Evolutionary conservation across 2,329 filamentous ascomycete species (phyloP).

Genomic region (Aspergillus felis): DNA sequence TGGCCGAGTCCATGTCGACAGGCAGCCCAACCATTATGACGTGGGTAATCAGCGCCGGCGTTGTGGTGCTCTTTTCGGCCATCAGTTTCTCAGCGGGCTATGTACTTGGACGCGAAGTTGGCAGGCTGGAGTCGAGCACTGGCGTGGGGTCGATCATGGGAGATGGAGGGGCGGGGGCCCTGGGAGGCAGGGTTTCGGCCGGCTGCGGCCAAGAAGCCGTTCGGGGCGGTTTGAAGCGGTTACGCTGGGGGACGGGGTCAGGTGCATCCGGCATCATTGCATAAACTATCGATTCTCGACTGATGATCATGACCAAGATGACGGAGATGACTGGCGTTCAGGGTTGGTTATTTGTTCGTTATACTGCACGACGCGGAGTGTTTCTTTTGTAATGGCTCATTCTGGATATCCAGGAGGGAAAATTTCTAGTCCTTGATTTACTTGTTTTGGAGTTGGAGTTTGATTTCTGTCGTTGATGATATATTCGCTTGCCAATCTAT

Average conservation of each 20-base stretch:
- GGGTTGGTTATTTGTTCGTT: not conserved
- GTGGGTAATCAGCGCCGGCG: constrained; percentile 63
- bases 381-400: not conserved
- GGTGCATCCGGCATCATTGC: constrained; percentile 36
- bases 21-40: constrained; percentile 60
- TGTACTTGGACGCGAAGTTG: constrained; percentile 57
- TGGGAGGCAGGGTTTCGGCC: constrained; percentile 30
- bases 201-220: constrained; percentile 45
- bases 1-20: constrained; percentile 28
- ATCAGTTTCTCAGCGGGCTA: constrained; percentile 64
- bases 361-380: not conserved
- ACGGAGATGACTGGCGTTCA: not conserved
- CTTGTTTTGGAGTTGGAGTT: not conserved
- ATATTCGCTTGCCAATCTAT: not conserved
- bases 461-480: not conserved
- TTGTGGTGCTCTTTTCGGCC: constrained; percentile 61
- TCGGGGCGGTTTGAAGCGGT: constrained; percentile 39
- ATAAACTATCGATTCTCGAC: constrained; percentile 13
- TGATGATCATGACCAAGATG: not conserved
- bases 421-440: not conserved
- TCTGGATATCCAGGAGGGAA: not conserved
- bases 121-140: constrained; percentile 46
- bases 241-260: constrained; percentile 41
- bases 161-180: constrained; percentile 17
- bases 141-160: constrained; percentile 24